These are phyloP conservation scores for Synchytrium microbalum DNA, from an alignment of 371 early-diverging fungal genomes.

Conservation along the genomic window DNA sequence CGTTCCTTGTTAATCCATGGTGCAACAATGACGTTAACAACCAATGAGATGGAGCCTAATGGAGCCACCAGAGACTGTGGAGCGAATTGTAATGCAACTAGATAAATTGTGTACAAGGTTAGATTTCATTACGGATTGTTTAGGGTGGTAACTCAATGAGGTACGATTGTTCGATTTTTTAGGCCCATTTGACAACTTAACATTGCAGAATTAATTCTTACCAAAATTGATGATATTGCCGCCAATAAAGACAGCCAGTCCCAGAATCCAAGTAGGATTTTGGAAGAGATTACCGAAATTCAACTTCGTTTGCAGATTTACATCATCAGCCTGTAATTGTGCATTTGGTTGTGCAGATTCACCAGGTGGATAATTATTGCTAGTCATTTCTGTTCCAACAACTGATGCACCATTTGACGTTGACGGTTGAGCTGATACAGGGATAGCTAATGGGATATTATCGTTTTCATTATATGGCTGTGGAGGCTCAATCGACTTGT, in stretches of 20 bases:
- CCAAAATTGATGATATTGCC: background rate
- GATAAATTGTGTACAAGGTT: no score
- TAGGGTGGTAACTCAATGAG: background rate
- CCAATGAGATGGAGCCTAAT: constrained; percentile 57
- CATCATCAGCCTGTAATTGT: constrained; percentile 11
- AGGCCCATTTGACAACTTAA: no score
- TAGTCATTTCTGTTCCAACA: no score
- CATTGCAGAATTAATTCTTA: background rate
- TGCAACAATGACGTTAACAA: constrained; percentile 76
- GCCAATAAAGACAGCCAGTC: background rate
- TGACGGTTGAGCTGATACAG: no score
- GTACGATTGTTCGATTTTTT: background rate
- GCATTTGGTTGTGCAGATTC: background rate
- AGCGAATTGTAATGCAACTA: constrained; percentile 73
- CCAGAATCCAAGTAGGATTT: constrained; percentile 19
- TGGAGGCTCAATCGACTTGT: no score
- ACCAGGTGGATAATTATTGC: background rate
- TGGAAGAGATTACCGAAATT: constrained; percentile 24
- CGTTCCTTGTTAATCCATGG: constrained; percentile 74
- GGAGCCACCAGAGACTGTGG: constrained; percentile 81
- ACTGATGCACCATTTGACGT: no score
- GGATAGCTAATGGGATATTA: background rate
- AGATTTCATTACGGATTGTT: background rate
- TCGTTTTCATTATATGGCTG: background rate
- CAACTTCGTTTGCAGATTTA: constrained; percentile 26